Evolutionary conservation across 257 asterid species (phyloP).

Genomic region (Plectranthus barbatus): DNA sequence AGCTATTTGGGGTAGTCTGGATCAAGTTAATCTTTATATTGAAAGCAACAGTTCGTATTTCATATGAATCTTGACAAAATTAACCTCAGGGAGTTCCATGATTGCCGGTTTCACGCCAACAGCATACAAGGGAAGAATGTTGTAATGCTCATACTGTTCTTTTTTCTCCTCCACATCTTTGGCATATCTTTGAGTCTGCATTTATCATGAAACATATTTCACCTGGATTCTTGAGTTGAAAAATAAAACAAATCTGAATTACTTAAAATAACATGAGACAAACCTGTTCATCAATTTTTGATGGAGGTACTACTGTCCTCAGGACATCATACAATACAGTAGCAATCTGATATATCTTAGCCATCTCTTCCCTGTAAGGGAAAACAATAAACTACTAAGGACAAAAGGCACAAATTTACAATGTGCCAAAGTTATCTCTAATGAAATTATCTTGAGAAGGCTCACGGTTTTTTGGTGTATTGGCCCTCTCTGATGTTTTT

Average conservation of each 20-base stretch:
- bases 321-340: conserved; percentile 78
- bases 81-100: conserved; percentile 96
- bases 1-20: conserved; percentile 4
- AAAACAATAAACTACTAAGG: background rate
- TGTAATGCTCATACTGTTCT: conserved; percentile 74
- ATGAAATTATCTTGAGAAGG: conserved; percentile 5
- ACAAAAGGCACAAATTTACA: background rate
- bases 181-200: conserved; percentile 64
- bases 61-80: conserved; percentile 8
- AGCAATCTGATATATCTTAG: conserved; percentile 85
- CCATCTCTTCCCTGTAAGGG: conserved; percentile 80
- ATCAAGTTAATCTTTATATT: conserved; percentile 1
- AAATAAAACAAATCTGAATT: conserved; percentile 3
- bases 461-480: conserved; percentile 82
- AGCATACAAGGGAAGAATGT: conserved; percentile 88
- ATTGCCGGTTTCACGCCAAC: conserved; percentile 83
- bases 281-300: conserved; percentile 67
- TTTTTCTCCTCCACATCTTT: conserved; percentile 85
- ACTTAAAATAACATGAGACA: conserved; percentile 10
- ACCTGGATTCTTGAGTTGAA: background rate
- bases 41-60: conserved; percentile 3
- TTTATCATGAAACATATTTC: background rate
- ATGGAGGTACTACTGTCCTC: conserved; percentile 52
- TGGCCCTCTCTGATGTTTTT: conserved; percentile 74
- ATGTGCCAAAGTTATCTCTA: background rate